phyloP scores from a whole-genome alignment of 2,329 filamentous ascomycete genomes.

The Fusarium avenaceum region DNA sequence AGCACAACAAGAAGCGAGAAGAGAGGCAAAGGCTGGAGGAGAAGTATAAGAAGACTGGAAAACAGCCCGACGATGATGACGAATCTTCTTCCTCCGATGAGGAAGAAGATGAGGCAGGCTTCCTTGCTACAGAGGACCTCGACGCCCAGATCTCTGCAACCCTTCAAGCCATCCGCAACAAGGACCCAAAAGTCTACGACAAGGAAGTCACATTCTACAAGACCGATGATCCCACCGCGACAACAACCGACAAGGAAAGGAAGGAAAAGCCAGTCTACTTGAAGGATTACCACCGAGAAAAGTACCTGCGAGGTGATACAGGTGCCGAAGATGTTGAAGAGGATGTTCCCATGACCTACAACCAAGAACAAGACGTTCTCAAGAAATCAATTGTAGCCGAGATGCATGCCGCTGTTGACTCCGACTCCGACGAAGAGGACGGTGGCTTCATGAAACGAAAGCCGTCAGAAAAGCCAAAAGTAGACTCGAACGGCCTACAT shows the following conservation, averaged over 20 bases:
- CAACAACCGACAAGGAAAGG: constrained; percentile 60
- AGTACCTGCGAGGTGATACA: constrained; percentile 79
- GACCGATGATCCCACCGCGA: constrained; percentile 63
- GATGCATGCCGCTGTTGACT: constrained; percentile 76
- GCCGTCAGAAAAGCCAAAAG: constrained; percentile 59
- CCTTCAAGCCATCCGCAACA: constrained; percentile 86
- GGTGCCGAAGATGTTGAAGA: constrained; percentile 71
- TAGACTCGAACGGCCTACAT: constrained; percentile 64
- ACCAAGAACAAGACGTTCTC: constrained; percentile 87
- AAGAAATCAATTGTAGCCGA: constrained; percentile 83
- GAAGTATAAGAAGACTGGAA: constrained; percentile 73
- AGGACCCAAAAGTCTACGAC: constrained; percentile 93
- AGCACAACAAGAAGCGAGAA: constrained; percentile 97
- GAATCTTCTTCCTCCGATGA: constrained; percentile 81
- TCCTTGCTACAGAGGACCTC: constrained; percentile 85
- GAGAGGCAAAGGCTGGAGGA: constrained; percentile 87
- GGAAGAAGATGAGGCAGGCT: constrained; percentile 90
- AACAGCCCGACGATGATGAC: constrained; percentile 60
- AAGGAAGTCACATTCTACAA: constrained; percentile 82
- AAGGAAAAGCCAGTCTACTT: constrained; percentile 89
- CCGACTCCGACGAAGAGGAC: constrained; percentile 67
- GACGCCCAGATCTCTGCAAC: constrained; percentile 91
- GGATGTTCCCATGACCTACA: constrained; percentile 77
- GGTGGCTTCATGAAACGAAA: constrained; percentile 82
- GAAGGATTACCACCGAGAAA: constrained; percentile 91